These are phyloP conservation scores for Wickerhamiella parazyma DNA, from an alignment of 805 yeast genomes.

Conservation along the genomic window DNA sequence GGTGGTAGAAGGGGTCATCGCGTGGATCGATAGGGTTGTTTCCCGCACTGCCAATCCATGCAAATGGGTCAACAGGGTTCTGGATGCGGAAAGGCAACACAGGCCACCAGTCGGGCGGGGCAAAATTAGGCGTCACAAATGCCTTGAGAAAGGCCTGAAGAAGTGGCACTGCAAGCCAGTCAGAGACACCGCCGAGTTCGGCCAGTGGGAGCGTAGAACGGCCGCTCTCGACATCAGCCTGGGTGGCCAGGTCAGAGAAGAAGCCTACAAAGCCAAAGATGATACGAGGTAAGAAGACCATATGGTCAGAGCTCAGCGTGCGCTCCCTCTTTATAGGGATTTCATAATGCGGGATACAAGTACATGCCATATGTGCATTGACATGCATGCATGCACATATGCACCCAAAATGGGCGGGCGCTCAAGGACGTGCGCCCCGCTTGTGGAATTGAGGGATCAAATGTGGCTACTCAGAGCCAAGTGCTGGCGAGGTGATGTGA, in stretches of 20 bases:
- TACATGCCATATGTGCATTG: too few relatives aligned
- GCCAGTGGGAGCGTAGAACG: background rate
- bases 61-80: background rate
- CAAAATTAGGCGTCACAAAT: constrained; percentile 11
- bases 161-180: constrained; percentile 11
- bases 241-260: background rate
- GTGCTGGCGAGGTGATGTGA: too few relatives aligned
- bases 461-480: too few relatives aligned
- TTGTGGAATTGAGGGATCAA: too few relatives aligned
- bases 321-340: background rate
- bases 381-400: too few relatives aligned
- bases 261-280: background rate
- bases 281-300: constrained; percentile 3
- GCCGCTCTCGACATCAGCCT: background rate
- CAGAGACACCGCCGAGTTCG: constrained; percentile 1
- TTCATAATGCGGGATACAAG: too few relatives aligned
- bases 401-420: too few relatives aligned
- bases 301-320: background rate
- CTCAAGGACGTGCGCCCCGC: too few relatives aligned
- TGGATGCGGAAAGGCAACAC: background rate
- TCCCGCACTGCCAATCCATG: constrained; percentile 5
- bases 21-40: constrained; percentile 8
- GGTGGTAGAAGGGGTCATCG: constrained; percentile 16
- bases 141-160: constrained; percentile 24
- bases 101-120: constrained; percentile 20